Evolutionary conservation across 768 basidiomycete genomes (phyloP), one percentile per base, ranked within the genome.

Genomic region (Fomitopsis pulvina): DNA sequence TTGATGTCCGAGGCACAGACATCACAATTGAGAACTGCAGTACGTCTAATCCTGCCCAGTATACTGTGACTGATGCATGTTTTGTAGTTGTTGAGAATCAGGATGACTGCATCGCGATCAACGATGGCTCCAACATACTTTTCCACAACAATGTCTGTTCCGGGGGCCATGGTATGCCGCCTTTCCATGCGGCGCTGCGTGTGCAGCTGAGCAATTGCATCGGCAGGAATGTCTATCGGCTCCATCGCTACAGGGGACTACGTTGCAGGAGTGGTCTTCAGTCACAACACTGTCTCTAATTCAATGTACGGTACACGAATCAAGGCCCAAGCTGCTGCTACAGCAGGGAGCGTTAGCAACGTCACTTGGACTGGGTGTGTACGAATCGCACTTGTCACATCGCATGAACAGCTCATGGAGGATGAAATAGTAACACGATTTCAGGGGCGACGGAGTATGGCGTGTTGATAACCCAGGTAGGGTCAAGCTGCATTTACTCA

Each of bases 111-210:
- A 65, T 86, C 22, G 80, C 84, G 18, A 69, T 77, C 56, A 72
- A 71, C 56, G 50, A 47, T 20, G 73, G 73, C 14, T 60, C 56
- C 42, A 66, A 64, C 56, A 63, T 66, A 37, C 53, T 63, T 46
- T 63, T 85, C 66, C 65, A 66, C 47, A 60, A 74, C 22, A 66
- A 83, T 60, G 61, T 61, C 21, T 85, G 84, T 64, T 63, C 66
- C 2, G 71, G 71, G 24, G 83, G 85, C 2, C 84, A 87, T 43
- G 83, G 85, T 25, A 77, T 83, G 52, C 82, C 80, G 3, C 71
- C 85, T 24, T 71, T 68, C 50, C 12, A n/a, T n/a, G 9, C 11
- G 37, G 51, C 52, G 18, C 14, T 2, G 22, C 25, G 11, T n/a
- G 5, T 21, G 10, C 1, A 3, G 25, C 5, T 30, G 11, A 7